A percentile compares a stretch with the other conserved stretches of the same genome.
These are phyloP conservation scores for Boletus rubescentipes DNA, from an alignment of 768 basidiomycete genomes.

Conservation along the genomic window DNA sequence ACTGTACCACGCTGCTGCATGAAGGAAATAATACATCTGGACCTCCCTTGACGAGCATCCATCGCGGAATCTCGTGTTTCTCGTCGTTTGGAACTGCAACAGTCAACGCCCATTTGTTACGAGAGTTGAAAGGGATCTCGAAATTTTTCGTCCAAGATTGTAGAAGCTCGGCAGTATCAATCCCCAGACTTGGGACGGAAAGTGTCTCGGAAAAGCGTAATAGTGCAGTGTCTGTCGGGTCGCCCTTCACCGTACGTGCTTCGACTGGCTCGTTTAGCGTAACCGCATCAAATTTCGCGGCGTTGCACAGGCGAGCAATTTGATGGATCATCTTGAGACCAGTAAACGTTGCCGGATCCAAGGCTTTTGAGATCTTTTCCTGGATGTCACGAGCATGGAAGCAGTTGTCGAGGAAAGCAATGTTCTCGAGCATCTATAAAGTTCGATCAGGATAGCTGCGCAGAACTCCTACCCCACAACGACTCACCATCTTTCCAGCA, in stretches of 20 bases:
- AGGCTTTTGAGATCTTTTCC: conserved; percentile 5
- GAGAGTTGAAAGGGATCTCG: conserved; percentile 47
- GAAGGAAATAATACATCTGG: conserved; percentile 51
- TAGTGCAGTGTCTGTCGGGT: conserved; percentile 54
- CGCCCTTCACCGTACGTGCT: conserved; percentile 39
- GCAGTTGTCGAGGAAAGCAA: conserved; percentile 36
- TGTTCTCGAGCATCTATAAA: conserved; percentile 36
- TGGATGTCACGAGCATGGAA: conserved; percentile 18
- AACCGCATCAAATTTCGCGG: conserved; percentile 46
- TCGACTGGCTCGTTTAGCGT: conserved; percentile 25
- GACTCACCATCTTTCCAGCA: conserved; percentile 43
- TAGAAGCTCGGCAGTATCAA: conserved; percentile 20
- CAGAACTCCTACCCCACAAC: too few species aligned
- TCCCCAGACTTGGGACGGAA: conserved; percentile 16
- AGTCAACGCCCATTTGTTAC: conserved; percentile 58
- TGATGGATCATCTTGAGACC: conserved; percentile 31
- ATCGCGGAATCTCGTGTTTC: conserved; percentile 9
- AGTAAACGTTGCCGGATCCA: conserved; percentile 9
- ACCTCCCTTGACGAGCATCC: conserved; percentile 56
- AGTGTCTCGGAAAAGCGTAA: conserved; percentile 45
- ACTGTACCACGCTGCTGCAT: conserved; percentile 35
- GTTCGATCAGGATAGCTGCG: background rate
- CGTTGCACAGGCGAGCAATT: conserved; percentile 54
- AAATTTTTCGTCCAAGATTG: conserved; percentile 26
- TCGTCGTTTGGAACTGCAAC: conserved; percentile 24